phyloP scores from a whole-genome alignment of 352 stramenopile species.

The Globisporangium paddicum region DNA sequence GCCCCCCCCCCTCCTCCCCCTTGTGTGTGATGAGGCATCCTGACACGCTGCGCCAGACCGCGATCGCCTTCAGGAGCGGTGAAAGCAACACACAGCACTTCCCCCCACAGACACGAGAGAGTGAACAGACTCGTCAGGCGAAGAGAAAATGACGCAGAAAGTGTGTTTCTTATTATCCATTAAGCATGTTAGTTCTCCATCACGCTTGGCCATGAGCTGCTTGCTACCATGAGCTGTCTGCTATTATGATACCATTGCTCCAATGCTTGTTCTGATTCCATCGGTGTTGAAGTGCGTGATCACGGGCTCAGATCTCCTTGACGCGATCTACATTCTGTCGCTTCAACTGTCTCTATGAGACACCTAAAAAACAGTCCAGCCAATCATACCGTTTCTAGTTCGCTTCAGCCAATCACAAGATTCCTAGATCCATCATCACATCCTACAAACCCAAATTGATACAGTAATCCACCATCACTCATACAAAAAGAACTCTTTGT shows the following conservation, averaged over 20 bases:
- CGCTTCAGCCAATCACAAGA: neutral
- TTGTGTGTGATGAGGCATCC: too few relatives aligned
- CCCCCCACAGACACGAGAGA: too few relatives aligned
- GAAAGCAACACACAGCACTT: neutral
- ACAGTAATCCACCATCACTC: slow-evolving; percentile 8
- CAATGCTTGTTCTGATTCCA: too few relatives aligned
- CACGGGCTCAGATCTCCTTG: neutral
- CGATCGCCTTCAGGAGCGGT: neutral
- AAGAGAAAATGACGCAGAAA: too few relatives aligned
- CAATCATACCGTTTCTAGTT: neutral
- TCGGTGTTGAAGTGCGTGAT: neutral
- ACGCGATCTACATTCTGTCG: neutral
- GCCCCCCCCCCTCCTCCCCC: too few relatives aligned
- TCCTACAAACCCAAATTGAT: neutral
- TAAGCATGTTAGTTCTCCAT: too few relatives aligned
- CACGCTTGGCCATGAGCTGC: too few relatives aligned
- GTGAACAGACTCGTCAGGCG: neutral
- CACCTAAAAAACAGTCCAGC: neutral
- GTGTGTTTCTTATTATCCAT: too few relatives aligned
- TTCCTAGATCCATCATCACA: neutral
- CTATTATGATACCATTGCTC: too few relatives aligned
- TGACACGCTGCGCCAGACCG: neutral
- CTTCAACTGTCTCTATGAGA: too few relatives aligned
- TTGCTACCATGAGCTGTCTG: too few relatives aligned
- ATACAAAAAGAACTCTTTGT: neutral